Conservation (phyloP, 2,329 filamentous ascomycete species). For the Colletotrichum falcatum region DNA sequence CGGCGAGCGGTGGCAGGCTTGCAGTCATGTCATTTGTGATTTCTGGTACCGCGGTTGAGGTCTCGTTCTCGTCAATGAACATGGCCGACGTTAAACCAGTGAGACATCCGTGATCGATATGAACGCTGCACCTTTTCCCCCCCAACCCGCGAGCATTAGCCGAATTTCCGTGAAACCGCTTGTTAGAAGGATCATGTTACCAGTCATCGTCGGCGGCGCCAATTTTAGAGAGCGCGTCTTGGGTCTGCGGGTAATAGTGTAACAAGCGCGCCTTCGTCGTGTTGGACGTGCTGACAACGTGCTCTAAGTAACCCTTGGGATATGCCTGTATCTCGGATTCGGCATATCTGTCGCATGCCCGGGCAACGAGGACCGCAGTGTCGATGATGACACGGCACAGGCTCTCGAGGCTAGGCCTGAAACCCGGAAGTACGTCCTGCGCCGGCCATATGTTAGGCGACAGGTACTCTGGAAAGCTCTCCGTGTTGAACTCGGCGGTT, state of each 20-base stretch:
- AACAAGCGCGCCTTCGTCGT: slow-evolving; percentile 92
- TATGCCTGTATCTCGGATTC: slow-evolving; percentile 83
- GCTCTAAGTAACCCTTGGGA: slow-evolving; percentile 82
- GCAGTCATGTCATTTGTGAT: slow-evolving; percentile 44
- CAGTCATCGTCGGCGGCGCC: slow-evolving; percentile 81
- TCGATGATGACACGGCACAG: slow-evolving; percentile 91
- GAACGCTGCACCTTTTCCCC: slow-evolving; percentile 3
- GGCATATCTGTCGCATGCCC: slow-evolving; percentile 90
- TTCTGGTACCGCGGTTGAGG: slow-evolving; percentile 51
- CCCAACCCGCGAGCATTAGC: background rate
- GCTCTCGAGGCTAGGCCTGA: slow-evolving; percentile 77
- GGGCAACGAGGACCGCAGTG: slow-evolving; percentile 86
- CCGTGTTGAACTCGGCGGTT: slow-evolving; percentile 65
- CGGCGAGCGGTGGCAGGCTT: slow-evolving; percentile 67
- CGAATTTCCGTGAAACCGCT: too few relatives aligned
- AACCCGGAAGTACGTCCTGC: slow-evolving; percentile 77
- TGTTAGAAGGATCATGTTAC: slow-evolving; percentile 67
- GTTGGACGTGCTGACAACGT: slow-evolving; percentile 84
- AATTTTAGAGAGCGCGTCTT: slow-evolving; percentile 36
- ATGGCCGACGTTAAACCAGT: slow-evolving; percentile 95
- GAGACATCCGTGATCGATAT: slow-evolving; percentile 86
- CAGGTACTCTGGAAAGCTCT: slow-evolving; percentile 87
- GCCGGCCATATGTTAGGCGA: slow-evolving; percentile 90
- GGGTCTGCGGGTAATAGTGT: slow-evolving; percentile 84
- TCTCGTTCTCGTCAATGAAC: slow-evolving; percentile 84